Evolutionary conservation across 768 basidiomycete genomes (phyloP).

Genomic region (Pisolithus marmoratus): DNA sequence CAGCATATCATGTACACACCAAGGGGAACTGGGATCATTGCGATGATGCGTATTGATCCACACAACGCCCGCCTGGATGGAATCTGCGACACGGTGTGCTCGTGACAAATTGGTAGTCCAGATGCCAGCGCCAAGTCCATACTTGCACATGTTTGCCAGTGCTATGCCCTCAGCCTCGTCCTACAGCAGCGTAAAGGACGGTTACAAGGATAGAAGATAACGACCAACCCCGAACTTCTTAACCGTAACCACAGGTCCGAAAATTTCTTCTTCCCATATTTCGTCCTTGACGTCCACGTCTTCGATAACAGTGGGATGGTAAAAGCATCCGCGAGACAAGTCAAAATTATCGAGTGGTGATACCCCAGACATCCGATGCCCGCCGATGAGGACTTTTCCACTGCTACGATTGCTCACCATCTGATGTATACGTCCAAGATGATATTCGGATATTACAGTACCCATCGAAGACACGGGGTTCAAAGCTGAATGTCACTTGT

Average conservation of each 20-base stretch:
- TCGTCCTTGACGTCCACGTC: constrained; percentile 52
- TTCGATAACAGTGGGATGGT: constrained; percentile 70
- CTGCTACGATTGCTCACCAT: constrained; percentile 45
- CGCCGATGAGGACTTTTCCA: constrained; percentile 56
- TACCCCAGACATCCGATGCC: constrained; percentile 53
- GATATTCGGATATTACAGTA: constrained; percentile 61
- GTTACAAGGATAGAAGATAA: constrained; percentile 9
- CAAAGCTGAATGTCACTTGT: constrained; percentile 39
- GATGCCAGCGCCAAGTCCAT: constrained; percentile 75
- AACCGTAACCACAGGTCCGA: constrained; percentile 79
- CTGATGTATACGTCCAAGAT: constrained; percentile 58
- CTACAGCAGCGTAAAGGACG: constrained; percentile 25
- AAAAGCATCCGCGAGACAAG: constrained; percentile 69
- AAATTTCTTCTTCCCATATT: constrained; percentile 80
- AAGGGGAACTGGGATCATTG: constrained; percentile 86
- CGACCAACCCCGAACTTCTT: constrained; percentile 44
- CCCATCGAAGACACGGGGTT: constrained; percentile 76
- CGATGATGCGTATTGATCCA: constrained; percentile 91
- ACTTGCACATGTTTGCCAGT: constrained; percentile 72
- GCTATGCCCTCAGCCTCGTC: constrained; percentile 58
- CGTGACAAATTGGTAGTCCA: constrained; percentile 75
- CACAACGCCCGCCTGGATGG: constrained; percentile 69
- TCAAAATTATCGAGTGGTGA: constrained; percentile 69
- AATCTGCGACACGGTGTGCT: constrained; percentile 67
- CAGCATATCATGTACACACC: constrained; percentile 36